These are phyloP conservation scores for Blastomyces parvus DNA, from an alignment of 2,329 filamentous ascomycete genomes.

Conservation along the genomic window DNA sequence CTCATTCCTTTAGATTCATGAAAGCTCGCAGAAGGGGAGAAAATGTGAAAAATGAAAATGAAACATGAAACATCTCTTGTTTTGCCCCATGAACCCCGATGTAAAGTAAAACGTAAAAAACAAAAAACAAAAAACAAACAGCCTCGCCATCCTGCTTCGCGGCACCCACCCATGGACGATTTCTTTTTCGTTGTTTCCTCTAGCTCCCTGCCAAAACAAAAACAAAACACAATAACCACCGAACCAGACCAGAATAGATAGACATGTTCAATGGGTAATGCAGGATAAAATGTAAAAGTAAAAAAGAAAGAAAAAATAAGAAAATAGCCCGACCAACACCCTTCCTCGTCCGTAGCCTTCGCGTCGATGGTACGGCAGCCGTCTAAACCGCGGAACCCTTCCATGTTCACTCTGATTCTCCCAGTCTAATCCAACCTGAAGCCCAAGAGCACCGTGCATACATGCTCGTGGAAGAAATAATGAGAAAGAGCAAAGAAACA, in stretches of 20 bases:
- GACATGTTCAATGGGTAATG: background rate
- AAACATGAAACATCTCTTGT: background rate
- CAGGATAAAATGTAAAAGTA: background rate
- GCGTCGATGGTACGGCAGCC: background rate
- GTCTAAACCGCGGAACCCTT: background rate
- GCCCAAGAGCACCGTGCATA: background rate
- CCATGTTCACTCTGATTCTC: background rate
- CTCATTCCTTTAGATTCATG: background rate
- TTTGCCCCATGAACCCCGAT: background rate
- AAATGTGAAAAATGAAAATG: background rate
- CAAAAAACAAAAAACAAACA: background rate
- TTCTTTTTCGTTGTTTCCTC: background rate
- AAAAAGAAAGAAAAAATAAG: background rate
- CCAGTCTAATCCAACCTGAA: background rate
- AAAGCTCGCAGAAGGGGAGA: background rate
- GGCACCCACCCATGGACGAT: background rate
- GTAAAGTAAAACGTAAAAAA: background rate
- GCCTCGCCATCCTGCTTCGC: background rate
- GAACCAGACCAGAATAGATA: background rate
- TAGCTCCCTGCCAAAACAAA: background rate
- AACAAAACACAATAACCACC: background rate
- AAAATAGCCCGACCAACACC: background rate
- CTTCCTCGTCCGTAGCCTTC: background rate
- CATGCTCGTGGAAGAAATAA: background rate
- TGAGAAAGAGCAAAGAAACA: background rate